Conservation (phyloP, 306 rosid genomes). For the Lupinus albus region DNA sequence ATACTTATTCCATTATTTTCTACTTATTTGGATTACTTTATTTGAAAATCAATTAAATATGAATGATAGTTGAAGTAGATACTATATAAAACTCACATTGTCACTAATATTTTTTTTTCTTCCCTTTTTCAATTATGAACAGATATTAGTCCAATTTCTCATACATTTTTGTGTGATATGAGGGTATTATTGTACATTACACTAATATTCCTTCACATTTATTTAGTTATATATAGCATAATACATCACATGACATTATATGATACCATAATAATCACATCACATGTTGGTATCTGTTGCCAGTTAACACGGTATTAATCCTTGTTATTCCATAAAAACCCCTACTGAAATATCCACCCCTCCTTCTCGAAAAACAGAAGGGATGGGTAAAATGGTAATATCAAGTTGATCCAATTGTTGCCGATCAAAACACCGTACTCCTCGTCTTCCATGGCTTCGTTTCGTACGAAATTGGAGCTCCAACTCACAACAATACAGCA, state of each 20-base stretch:
- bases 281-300: conserved; percentile 33
- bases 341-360: background rate
- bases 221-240: too few species aligned
- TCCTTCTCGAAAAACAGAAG: background rate
- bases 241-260: too few species aligned
- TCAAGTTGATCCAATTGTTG: conserved; percentile 47
- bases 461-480: conserved; percentile 71
- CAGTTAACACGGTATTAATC: conserved; percentile 35
- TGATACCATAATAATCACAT: background rate
- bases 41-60: too few species aligned
- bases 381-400: conserved; percentile 60
- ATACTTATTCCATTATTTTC: too few species aligned
- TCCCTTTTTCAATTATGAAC: too few species aligned
- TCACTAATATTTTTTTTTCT: too few species aligned
- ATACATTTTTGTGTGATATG: background rate
- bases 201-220: background rate
- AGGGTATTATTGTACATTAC: conserved; percentile 17
- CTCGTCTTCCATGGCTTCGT: conserved; percentile 74
- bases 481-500: too few species aligned
- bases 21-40: too few species aligned
- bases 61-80: too few species aligned
- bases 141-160: too few species aligned
- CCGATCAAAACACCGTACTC: conserved; percentile 85
- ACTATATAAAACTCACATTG: too few species aligned
- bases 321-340: conserved; percentile 23